A percentile compares a stretch with the other conserved stretches of the same genome.
Conservation (phyloP, 179 eudicot genomes). For the Amaranthus tricolor region DNA sequence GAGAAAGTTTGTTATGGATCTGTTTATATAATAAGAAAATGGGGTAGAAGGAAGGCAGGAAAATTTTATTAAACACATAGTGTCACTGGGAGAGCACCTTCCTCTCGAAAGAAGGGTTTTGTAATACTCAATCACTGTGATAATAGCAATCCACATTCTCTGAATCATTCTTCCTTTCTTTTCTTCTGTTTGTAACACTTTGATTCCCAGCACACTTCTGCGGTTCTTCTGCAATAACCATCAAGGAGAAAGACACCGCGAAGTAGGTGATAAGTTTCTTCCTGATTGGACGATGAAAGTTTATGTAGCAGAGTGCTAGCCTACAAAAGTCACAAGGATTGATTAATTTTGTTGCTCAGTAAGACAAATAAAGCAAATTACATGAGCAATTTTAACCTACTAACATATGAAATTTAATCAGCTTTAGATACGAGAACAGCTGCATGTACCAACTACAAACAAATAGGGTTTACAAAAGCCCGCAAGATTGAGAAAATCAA, state of each 20-base stretch:
- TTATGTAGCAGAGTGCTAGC: background rate
- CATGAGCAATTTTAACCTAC: background rate
- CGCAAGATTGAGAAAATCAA: constrained; percentile 5
- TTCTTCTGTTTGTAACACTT: no score
- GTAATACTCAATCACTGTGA: no score
- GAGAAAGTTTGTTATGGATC: no score
- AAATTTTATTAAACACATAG: no score
- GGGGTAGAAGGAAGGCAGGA: no score
- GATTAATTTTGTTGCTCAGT: background rate
- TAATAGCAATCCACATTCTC: no score
- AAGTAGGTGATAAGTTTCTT: background rate
- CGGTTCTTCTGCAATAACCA: no score
- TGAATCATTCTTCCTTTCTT: no score
- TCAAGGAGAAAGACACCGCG: background rate
- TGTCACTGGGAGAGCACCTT: no score
- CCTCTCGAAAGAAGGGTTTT: no score
- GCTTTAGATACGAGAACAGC: background rate
- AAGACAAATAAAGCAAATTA: background rate
- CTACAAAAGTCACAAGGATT: background rate
- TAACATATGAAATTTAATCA: background rate
- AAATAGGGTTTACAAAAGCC: background rate
- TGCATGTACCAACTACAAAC: background rate
- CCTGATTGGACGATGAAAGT: background rate
- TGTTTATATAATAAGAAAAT: no score
- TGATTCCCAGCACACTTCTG: no score